Evolutionary conservation across 1,139 yeast genomes (phyloP), one percentile per base, ranked within the genome.

Genomic region (Pneumocystis sp.): DNA sequence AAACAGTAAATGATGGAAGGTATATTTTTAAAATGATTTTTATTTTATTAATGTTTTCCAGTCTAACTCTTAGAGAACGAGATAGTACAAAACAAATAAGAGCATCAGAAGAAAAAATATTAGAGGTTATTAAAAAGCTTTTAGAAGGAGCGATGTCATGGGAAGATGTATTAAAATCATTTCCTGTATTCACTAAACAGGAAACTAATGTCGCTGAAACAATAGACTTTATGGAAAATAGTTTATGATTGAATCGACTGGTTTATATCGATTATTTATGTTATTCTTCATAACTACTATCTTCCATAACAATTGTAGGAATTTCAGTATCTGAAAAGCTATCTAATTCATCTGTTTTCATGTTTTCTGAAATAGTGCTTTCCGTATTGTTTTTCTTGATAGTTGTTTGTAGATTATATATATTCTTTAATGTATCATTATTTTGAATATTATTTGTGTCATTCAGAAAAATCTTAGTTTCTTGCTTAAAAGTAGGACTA

Each of bases 11-110:
- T 76, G 97, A 95, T 74, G 84, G 85, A 25, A 57, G 65, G 63
- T 61, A 37, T 35, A 12, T 56, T 31, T 21, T 37, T 21, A 40
- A 17, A 3, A 21, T 15, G 8, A 21, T 50, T 37, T 25, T 25
- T 10, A 2, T 7, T 25, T 25, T 6, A 6, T 61, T 57, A 40
- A 61, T 44, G 6, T 17, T 61, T 21, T 17, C 12, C 65, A 86
- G 97, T 19, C 87, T 95, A 70, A 95, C 99, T 63, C 82, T 95
- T 74, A 89, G 99, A 82, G 98, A 95, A 78, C 89, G 99, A 81
- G 99, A 95, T 76, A 82, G 96, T 65, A 95, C 98, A 63, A 86
- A 85, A 75, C 99, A 95, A 81, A 97, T 91, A 64, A 89, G 99
- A 82, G 99, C 98, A 69, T 79, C 89, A 25, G 82, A 85, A 68